Percentiles rank a stretch among this genome's conserved stretches.
Conservation (phyloP, 331 rosid genomes). For the Malus hybrid region DNA sequence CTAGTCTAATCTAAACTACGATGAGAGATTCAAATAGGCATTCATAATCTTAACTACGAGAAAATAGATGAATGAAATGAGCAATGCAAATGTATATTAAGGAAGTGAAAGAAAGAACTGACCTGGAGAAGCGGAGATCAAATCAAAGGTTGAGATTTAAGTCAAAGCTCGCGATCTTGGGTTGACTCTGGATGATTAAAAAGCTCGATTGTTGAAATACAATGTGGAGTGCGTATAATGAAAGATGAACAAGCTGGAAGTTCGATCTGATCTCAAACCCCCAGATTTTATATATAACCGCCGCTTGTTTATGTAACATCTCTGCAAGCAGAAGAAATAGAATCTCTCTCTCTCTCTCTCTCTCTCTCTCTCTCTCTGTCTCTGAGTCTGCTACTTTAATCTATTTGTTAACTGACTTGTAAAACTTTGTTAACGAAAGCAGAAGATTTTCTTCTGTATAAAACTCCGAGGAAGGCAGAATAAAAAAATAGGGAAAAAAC, state of each 20-base stretch:
- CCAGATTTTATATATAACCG: constrained; percentile 11
- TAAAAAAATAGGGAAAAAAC: not conserved
- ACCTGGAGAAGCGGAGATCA: not conserved
- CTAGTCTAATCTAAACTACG: too few relatives aligned
- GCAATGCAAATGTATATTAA: not conserved
- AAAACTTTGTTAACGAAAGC: constrained; percentile 1
- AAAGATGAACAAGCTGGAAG: not conserved
- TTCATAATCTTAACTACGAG: too few relatives aligned
- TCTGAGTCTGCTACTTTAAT: not conserved
- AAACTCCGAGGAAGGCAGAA: not conserved
- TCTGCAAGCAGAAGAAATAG: not conserved
- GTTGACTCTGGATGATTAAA: not conserved
- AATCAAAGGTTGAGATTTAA: not conserved
- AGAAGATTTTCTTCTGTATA: not conserved
- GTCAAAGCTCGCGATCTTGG: not conserved
- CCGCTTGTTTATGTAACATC: constrained; percentile 1
- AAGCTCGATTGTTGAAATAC: not conserved
- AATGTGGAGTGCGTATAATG: not conserved
- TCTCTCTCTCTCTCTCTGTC: not conserved
- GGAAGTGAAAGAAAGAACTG: not conserved
- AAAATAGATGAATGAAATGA: not conserved
- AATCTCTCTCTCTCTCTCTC: constrained; percentile 21
- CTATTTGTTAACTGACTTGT: not conserved
- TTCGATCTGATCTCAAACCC: constrained; percentile 35
- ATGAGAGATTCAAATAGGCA: too few relatives aligned